Conservation (phyloP, 495 filamentous ascomycete genomes). For the Coniosporium apollinis region DNA sequence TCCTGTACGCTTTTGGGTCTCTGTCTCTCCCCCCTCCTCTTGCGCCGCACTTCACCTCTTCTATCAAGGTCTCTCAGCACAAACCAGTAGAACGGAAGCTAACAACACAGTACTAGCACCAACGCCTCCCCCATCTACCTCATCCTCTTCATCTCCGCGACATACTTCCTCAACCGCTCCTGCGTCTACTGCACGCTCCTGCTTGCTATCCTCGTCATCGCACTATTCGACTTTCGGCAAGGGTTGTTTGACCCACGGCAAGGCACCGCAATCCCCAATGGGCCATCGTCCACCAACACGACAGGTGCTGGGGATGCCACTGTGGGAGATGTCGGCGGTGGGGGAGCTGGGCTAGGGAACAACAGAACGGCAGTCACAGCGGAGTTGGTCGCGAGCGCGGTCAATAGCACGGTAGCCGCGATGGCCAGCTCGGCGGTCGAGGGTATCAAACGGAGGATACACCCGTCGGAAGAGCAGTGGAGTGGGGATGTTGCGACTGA, state of each 20-base stretch:
- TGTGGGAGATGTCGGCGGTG: constrained; percentile 15
- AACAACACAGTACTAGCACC: constrained; percentile 12
- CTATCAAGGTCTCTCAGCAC: too few species aligned
- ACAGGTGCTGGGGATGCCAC: constrained; percentile 4
- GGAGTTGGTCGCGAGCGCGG: constrained; percentile 13
- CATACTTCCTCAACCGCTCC: constrained; percentile 24
- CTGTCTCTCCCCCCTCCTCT: background rate
- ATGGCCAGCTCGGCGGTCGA: constrained; percentile 17
- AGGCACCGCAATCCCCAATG: constrained; percentile 5
- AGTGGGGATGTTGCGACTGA: constrained; percentile 5
- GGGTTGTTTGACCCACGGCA: constrained; percentile 25
- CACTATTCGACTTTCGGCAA: constrained; percentile 26
- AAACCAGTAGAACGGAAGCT: too few species aligned
- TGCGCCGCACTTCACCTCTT: background rate
- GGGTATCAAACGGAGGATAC: constrained; percentile 10
- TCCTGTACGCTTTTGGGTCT: constrained; percentile 15
- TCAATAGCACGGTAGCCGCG: constrained; percentile 17
- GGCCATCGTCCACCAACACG: constrained; percentile 1
- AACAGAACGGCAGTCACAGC: too few species aligned
- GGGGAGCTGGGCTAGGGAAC: too few species aligned
- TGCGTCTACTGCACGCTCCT: constrained; percentile 29
- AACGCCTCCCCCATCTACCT: constrained; percentile 25
- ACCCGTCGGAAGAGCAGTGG: constrained; percentile 1
- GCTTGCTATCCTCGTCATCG: constrained; percentile 23
- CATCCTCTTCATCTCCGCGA: constrained; percentile 25